Evolutionary conservation across 2,329 filamentous ascomycete species (phyloP).

Genomic region (Phaeomoniella chlamydospora): DNA sequence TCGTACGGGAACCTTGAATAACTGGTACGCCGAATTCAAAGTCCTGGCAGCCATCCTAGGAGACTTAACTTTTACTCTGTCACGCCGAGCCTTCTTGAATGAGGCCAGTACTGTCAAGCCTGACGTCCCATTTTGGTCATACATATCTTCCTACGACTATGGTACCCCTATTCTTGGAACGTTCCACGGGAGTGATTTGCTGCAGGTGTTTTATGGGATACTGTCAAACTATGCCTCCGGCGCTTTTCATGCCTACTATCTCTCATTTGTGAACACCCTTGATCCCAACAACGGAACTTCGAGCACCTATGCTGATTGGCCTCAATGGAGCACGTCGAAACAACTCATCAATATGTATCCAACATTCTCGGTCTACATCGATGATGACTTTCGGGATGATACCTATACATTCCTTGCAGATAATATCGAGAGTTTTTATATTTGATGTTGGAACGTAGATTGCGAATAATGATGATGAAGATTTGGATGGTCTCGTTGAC

Average conservation of each 20-base stretch:
- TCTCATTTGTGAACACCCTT: constrained; percentile 54
- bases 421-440: constrained; percentile 10
- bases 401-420: constrained; percentile 25
- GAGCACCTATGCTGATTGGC: constrained; percentile 32
- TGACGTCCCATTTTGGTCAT: constrained; percentile 55
- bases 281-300: constrained; percentile 45
- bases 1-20: constrained; percentile 53
- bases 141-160: constrained; percentile 57
- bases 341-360: constrained; percentile 37
- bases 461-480: no score
- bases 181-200: constrained; percentile 56
- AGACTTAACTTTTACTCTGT: constrained; percentile 60
- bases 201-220: constrained; percentile 48
- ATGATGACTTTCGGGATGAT: constrained; percentile 34
- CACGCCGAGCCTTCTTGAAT: constrained; percentile 49
- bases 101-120: constrained; percentile 29
- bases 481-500: no score
- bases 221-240: constrained; percentile 39
- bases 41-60: constrained; percentile 61
- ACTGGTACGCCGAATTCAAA: constrained; percentile 64
- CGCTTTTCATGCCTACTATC: constrained; percentile 54
- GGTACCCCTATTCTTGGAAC: constrained; percentile 61
- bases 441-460: no score
- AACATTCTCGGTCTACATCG: constrained; percentile 19
- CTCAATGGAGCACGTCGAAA: constrained; percentile 35